phyloP scores from a whole-genome alignment of 31 red algal species.

The Porphyra umbilicalis region DNA sequence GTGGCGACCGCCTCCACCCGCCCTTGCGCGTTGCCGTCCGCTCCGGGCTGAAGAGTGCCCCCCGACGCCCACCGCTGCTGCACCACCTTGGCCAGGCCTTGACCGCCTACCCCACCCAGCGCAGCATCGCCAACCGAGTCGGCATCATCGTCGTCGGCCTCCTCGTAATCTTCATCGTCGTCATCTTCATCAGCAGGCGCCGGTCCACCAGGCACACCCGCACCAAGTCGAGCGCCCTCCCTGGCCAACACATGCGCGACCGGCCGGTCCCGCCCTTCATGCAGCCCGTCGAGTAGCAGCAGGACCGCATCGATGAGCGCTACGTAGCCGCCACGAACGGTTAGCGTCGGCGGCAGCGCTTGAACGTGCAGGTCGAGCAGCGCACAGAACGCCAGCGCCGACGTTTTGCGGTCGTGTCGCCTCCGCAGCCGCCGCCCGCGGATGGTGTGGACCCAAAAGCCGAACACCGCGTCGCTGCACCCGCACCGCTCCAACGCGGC shows the following conservation, averaged over 20 bases:
- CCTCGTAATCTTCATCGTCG: background rate
- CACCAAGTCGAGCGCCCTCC: background rate
- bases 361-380: slow-evolving; percentile 15
- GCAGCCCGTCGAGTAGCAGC: background rate
- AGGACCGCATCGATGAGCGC: background rate
- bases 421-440: slow-evolving; percentile 3
- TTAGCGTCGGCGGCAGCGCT: slow-evolving; percentile 1
- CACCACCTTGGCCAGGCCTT: background rate
- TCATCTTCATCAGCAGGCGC: background rate
- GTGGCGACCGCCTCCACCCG: too few relatives aligned
- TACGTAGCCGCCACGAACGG: background rate
- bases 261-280: background rate
- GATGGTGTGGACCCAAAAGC: slow-evolving; percentile 16
- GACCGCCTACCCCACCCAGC: background rate
- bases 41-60: too few relatives aligned
- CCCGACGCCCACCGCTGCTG: too few relatives aligned
- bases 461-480: slow-evolving; percentile 19
- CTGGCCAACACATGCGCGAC: too few relatives aligned
- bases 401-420: slow-evolving; percentile 20
- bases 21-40: background rate
- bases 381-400: slow-evolving; percentile 18
- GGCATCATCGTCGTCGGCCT: background rate
- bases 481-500: slow-evolving; percentile 1
- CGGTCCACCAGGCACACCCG: background rate
- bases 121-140: background rate